phyloP scores from a whole-genome alignment of 305 asterid genomes.

The Striga hermonthica region DNA sequence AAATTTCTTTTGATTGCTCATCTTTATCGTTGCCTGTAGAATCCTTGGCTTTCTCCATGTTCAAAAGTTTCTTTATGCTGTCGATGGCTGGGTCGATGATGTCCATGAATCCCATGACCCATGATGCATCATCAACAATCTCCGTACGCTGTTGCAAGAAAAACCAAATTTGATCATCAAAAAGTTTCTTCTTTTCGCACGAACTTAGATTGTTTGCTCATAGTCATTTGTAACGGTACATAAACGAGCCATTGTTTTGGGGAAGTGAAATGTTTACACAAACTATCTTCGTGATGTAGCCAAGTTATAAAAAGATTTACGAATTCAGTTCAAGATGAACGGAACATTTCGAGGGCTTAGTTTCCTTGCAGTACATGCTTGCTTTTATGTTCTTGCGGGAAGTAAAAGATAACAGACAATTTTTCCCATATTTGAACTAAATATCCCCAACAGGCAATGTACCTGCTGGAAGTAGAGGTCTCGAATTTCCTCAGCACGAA shows the following conservation, averaged over 20 bases:
- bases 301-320: not conserved
- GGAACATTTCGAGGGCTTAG: not conserved
- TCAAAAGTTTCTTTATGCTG: conserved; percentile 71
- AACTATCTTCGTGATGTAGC: not conserved
- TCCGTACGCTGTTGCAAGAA: conserved; percentile 74
- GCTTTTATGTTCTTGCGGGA: not conserved
- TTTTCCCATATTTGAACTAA: not conserved
- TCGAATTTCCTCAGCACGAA: conserved; percentile 93
- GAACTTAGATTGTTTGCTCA: too few species aligned
- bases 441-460: not conserved
- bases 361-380: too few species aligned
- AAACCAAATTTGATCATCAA: conserved; percentile 22
- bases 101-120: conserved; percentile 96
- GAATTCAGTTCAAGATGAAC: not conserved
- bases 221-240: too few species aligned
- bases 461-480: conserved; percentile 95
- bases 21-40: conserved; percentile 23
- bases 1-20: conserved; percentile 27
- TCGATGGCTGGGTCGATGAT: conserved; percentile 88
- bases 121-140: conserved; percentile 85
- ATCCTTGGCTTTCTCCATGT: conserved; percentile 40
- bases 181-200: too few species aligned
- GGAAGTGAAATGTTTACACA: not conserved
- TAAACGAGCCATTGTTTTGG: too few species aligned
- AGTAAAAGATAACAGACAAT: not conserved